Conservation (phyloP, 192 early-diverging fungal species). For the Chytriomyces hyalinus region DNA sequence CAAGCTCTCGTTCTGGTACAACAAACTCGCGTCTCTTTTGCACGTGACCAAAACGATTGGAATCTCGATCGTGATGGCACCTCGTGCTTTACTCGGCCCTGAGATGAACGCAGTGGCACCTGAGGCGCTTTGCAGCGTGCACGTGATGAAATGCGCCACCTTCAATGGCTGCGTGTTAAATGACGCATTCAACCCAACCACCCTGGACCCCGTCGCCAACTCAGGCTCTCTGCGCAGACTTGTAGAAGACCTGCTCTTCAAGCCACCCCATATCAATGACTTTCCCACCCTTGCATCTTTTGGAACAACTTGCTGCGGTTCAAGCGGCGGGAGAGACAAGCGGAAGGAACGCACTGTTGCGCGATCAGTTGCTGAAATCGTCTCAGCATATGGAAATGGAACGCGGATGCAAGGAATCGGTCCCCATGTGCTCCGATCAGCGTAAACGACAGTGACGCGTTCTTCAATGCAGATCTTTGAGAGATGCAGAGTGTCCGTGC, state of each 20-base stretch:
- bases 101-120: neutral
- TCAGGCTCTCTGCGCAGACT: neutral
- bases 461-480: constrained; percentile 35
- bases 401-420: constrained; percentile 6
- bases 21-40: neutral
- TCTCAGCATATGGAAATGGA: constrained; percentile 17
- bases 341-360: constrained; percentile 6
- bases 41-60: constrained; percentile 9
- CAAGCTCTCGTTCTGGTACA: constrained; percentile 18
- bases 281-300: neutral
- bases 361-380: neutral
- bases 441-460: constrained; percentile 19
- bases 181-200: constrained; percentile 24
- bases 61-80: constrained; percentile 13
- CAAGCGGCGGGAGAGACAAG: constrained; percentile 2
- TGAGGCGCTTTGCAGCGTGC: neutral
- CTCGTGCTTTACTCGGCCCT: neutral
- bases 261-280: neutral
- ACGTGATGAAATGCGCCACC: constrained; percentile 20
- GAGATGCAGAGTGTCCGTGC: neutral
- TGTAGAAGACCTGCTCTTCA: neutral
- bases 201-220: neutral
- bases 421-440: constrained; percentile 19
- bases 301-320: constrained; percentile 12
- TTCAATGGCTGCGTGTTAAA: constrained; percentile 26